Evolutionary conservation across 805 yeast species (phyloP), one percentile per base, ranked within the genome.

Genomic region (Zygoascus flipseniorum): DNA sequence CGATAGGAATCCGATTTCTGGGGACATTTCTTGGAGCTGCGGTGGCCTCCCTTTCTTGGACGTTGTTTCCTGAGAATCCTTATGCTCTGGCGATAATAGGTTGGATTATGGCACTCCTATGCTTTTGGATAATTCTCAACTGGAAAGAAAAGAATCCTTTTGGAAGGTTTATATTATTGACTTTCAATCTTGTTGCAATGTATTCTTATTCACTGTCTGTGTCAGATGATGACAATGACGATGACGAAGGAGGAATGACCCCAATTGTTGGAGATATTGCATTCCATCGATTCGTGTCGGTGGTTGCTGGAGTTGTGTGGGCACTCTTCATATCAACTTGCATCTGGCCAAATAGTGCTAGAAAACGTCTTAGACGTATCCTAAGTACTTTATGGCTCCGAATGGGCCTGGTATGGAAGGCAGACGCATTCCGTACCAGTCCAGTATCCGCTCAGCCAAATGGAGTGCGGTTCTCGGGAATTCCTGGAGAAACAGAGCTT

Each of bases 361-460:
- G 95, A 47, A 72, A 79, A 13, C 71, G 89, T 48, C 69, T 87
- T 55, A 80, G 86, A 54, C 73, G 74, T 28, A 87, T 88, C 0
- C 64, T 87, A 20, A 78, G 88, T 0, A 69, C 82, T 2, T 71
- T 86, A 20, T 88, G 95, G 95, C 70, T 88, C 43, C 72, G 89
- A 45, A 76, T 87, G 76, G 96, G 96, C 1, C 76, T 88, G 20
- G 75, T 82, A 8, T 87, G 95, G 95, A 83, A 83, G 59, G 72
- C 82, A 48, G 92, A 86, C 58, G 89, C 90, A 1, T 68, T 87
- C n/a, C 43, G 52, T 16, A 56, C 53, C 6, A 49, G 35, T 8
- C 16, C 39, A 13, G 13, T 44, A 23, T 14, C 16, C 16, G 20
- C 32, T 2, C 23, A 41, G 31, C 26, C 14, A 1, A 28, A 44